These are phyloP conservation scores for Conringia planisiliqua DNA, from an alignment of 345 rosid genomes.

Conservation along the genomic window DNA sequence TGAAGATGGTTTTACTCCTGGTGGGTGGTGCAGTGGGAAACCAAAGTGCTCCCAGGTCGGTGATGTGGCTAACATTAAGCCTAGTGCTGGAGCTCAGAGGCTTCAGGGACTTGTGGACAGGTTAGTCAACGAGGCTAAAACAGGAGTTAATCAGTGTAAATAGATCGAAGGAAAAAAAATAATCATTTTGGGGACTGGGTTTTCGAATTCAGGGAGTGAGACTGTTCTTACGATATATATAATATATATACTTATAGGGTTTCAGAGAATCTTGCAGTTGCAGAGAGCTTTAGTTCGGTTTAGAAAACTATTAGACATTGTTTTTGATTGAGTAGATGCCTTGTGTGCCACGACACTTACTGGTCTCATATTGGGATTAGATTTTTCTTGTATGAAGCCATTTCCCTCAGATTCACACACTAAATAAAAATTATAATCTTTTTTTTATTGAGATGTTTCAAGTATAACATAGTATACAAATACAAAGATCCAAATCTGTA, in stretches of 20 bases:
- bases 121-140: conserved; percentile 46
- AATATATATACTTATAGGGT: conserved; percentile 20
- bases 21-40: conserved; percentile 87
- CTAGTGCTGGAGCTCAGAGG: conserved; percentile 74
- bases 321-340: conserved; percentile 15
- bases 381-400: conserved; percentile 6
- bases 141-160: conserved; percentile 64
- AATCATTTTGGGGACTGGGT: neutral
- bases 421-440: conserved; percentile 1
- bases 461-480: conserved; percentile 16
- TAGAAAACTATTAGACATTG: conserved; percentile 26
- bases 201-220: conserved; percentile 3
- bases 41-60: conserved; percentile 71
- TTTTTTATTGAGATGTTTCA: neutral
- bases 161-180: conserved; percentile 29
- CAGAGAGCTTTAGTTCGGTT: conserved; percentile 19
- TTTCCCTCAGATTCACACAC: neutral
- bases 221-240: conserved; percentile 17
- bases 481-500: conserved; percentile 24
- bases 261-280: conserved; percentile 19
- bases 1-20: conserved; percentile 69
- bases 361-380: conserved; percentile 11
- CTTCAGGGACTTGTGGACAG: conserved; percentile 54
- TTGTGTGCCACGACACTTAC: conserved; percentile 22
- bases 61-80: conserved; percentile 55